Evolutionary conservation across 768 basidiomycete species (phyloP).

Genomic region (Auriculariales sp.): DNA sequence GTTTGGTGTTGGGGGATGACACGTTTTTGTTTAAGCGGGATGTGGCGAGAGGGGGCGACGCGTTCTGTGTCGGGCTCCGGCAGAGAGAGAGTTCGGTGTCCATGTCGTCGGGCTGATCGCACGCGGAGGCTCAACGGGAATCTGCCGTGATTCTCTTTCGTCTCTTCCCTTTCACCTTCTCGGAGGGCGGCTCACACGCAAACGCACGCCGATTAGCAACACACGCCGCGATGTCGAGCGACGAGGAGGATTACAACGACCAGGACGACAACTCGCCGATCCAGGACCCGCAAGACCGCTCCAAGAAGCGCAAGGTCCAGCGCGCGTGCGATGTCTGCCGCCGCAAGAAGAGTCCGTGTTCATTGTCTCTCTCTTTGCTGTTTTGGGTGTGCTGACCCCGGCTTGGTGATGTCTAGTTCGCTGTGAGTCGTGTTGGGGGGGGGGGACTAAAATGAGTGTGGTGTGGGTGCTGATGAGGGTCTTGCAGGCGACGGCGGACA

Average conservation of each 20-base stretch:
- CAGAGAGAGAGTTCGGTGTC: no score
- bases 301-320: conserved; percentile 60
- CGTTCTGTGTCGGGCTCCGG: no score
- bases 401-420: conserved; percentile 29
- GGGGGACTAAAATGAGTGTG: conserved; percentile 2
- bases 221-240: conserved; percentile 5
- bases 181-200: no score
- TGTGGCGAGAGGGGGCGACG: no score
- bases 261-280: conserved; percentile 1
- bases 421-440: conserved; percentile 32
- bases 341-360: conserved; percentile 59
- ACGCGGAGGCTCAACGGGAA: no score
- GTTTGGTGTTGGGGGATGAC: no score
- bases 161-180: no score
- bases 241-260: conserved; percentile 9
- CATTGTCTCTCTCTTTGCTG: conserved; percentile 1
- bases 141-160: no score
- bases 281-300: conserved; percentile 12
- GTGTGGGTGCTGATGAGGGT: conserved; percentile 18
- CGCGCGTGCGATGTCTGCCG: conserved; percentile 74
- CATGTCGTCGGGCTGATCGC: no score
- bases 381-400: conserved; percentile 2
- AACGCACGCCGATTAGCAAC: no score
- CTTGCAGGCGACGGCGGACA: conserved; percentile 7
- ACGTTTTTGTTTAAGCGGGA: no score